Evolutionary conservation across 2,329 filamentous ascomycete species (phyloP).

Genomic region (Dendryphion nanum): DNA sequence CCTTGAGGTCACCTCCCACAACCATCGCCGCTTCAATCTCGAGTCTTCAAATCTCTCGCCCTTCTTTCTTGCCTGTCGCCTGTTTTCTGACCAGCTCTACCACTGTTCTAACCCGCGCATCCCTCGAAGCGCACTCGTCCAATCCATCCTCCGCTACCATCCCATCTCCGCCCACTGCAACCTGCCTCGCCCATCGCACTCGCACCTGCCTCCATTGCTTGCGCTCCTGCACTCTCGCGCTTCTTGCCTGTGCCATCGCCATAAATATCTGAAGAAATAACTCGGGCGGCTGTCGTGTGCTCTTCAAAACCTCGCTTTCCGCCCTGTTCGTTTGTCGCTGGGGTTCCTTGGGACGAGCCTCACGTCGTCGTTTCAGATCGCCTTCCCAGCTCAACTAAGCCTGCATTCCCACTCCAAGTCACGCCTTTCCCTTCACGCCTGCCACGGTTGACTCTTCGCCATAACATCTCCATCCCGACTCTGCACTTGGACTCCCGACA

Average conservation of each 20-base stretch:
- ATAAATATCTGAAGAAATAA: neutral
- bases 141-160: neutral
- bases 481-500: slow-evolving; percentile 3
- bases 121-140: no score
- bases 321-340: neutral
- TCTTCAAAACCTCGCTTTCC: neutral
- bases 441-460: no score
- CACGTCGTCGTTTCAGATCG: slow-evolving; percentile 34
- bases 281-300: neutral
- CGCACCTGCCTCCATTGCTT: neutral
- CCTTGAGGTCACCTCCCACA: neutral
- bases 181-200: no score
- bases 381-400: slow-evolving; percentile 24
- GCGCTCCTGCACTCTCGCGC: slow-evolving; percentile 3
- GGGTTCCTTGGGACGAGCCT: slow-evolving; percentile 7
- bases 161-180: neutral
- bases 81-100: no score
- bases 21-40: no score
- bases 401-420: slow-evolving; percentile 15
- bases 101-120: no score
- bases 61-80: no score
- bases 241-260: neutral
- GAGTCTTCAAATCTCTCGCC: no score
- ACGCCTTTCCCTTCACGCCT: no score
- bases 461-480: slow-evolving; percentile 5